These are phyloP conservation scores for Akanthomyces muscarius DNA, from an alignment of 2,329 filamentous ascomycete species.

Conservation along the genomic window DNA sequence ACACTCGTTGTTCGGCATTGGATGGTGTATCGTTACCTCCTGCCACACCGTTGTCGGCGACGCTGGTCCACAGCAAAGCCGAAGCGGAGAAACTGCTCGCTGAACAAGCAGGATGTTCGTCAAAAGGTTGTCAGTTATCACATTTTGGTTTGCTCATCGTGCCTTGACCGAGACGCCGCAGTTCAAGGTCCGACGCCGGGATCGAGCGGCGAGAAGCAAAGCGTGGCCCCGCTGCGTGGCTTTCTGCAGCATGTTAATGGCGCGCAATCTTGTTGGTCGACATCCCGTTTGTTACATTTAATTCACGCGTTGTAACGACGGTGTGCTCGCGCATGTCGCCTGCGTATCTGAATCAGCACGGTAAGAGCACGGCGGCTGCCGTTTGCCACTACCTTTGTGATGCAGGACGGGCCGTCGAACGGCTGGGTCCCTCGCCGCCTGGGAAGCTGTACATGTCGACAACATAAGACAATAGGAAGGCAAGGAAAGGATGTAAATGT, in stretches of 20 bases:
- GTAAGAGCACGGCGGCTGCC: background rate
- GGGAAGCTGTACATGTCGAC: background rate
- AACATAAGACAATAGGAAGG: background rate
- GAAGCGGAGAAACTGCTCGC: background rate
- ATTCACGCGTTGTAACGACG: background rate
- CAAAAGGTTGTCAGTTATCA: slow-evolving; percentile 1
- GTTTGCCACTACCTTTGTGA: background rate
- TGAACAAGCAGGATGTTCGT: background rate
- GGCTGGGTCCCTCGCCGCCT: background rate
- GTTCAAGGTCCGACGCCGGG: background rate
- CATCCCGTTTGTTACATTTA: background rate
- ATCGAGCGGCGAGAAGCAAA: background rate
- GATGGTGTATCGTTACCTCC: background rate
- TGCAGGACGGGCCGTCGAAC: background rate
- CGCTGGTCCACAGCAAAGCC: background rate
- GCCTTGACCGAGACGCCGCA: background rate
- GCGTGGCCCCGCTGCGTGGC: background rate
- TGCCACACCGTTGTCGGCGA: background rate
- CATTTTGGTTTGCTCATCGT: background rate
- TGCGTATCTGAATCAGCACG: background rate
- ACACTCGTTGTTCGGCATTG: background rate
- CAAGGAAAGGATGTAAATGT: background rate
- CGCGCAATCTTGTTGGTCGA: background rate
- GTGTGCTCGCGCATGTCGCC: background rate
- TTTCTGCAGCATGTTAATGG: background rate